Evolutionary conservation across 257 asterid species (phyloP).

Genomic region (Prunella vulgaris): DNA sequence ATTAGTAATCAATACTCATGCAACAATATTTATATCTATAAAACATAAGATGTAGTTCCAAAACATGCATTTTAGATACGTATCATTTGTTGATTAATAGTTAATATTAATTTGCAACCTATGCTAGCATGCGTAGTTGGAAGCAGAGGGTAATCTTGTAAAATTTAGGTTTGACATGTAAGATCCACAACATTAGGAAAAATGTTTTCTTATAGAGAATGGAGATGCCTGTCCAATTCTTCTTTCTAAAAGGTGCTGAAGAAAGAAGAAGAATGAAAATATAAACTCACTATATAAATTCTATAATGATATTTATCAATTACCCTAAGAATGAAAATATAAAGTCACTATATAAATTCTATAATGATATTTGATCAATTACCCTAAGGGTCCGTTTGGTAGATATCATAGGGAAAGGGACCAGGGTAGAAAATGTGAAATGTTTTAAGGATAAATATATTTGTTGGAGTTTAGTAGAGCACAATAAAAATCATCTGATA

Average conservation of each 20-base stretch:
- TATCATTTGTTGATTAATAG: too few species aligned
- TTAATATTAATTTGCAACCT: not conserved
- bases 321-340: too few species aligned
- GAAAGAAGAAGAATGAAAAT: not conserved
- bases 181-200: not conserved
- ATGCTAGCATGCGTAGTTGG: not conserved
- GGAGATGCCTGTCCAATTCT: not conserved
- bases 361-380: not conserved
- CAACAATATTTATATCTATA: not conserved
- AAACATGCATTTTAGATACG: too few species aligned
- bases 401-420: too few species aligned
- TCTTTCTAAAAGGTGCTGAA: not conserved
- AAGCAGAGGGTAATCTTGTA: not conserved
- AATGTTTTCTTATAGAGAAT: not conserved
- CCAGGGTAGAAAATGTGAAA: too few species aligned
- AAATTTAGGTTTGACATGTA: not conserved
- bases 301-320: too few species aligned
- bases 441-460: too few species aligned
- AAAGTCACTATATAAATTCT: too few species aligned
- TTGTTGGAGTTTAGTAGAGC: too few species aligned
- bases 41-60: not conserved
- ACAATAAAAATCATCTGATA: too few species aligned
- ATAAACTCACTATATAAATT: not conserved
- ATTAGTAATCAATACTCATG: not conserved
- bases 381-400: too few species aligned